A percentile compares a stretch with the other conserved stretches of the same genome.
These are phyloP conservation scores for Colletotrichum neosansevieriae DNA, from an alignment of 2,329 filamentous ascomycete genomes.

Conservation along the genomic window DNA sequence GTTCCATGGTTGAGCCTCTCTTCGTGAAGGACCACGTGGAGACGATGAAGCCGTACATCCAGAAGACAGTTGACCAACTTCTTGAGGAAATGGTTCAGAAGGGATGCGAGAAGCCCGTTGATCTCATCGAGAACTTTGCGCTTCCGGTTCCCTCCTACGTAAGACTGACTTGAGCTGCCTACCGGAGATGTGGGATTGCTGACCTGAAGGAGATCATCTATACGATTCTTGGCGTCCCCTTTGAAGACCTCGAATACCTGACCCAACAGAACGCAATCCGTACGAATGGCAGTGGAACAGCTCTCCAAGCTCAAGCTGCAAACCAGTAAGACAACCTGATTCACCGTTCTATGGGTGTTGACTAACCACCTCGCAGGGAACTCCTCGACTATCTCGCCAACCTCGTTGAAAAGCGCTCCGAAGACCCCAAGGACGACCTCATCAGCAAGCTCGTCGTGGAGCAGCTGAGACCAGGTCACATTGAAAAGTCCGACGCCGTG, in stretches of 20 bases:
- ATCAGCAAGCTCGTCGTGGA: constrained; percentile 59
- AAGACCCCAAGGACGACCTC: constrained; percentile 58
- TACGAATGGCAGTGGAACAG: constrained; percentile 60
- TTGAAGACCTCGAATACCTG: constrained; percentile 60
- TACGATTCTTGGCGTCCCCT: constrained; percentile 60
- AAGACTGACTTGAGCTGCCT: constrained; percentile 27
- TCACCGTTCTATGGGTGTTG: not conserved
- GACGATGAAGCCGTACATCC: too few species aligned
- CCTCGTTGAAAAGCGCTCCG: constrained; percentile 55
- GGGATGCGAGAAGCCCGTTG: constrained; percentile 54
- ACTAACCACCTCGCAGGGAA: constrained; percentile 45
- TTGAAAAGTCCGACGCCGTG: constrained; percentile 55
- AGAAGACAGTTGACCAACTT: too few species aligned
- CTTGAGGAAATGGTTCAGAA: too few species aligned
- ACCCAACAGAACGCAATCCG: constrained; percentile 61
- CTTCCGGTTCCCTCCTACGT: constrained; percentile 62
- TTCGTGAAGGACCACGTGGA: too few species aligned
- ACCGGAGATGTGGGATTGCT: not conserved
- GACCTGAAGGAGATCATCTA: constrained; percentile 57
- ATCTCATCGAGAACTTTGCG: constrained; percentile 60
- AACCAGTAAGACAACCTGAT: constrained; percentile 50
- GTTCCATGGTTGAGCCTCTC: too few species aligned
- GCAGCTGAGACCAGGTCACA: constrained; percentile 54
- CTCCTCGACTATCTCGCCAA: constrained; percentile 58
- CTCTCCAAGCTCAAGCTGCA: constrained; percentile 58